phyloP scores from a whole-genome alignment of 495 filamentous ascomycete genomes.

The Penicillium coffeae region DNA sequence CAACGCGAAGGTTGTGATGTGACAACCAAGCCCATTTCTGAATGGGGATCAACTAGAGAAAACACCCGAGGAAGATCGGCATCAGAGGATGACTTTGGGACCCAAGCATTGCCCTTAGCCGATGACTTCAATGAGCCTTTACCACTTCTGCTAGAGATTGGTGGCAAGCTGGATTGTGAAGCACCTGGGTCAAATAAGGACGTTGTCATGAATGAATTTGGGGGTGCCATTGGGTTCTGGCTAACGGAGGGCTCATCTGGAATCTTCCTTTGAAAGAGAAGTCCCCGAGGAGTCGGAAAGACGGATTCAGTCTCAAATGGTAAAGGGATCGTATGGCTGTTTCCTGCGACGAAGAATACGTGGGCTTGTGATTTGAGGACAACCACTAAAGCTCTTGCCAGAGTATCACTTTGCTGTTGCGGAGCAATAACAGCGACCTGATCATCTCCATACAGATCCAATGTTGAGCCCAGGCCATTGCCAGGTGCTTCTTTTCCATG shows the following conservation, averaged over 20 bases:
- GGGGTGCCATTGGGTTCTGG: conserved; percentile 50
- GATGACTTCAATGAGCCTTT: conserved; percentile 30
- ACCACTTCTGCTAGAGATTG: conserved; percentile 34
- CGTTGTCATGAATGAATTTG: conserved; percentile 75
- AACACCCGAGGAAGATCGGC: conserved; percentile 74
- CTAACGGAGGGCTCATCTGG: conserved; percentile 23
- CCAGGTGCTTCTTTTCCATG: conserved; percentile 12
- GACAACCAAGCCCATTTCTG: conserved; percentile 82
- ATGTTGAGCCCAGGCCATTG: conserved; percentile 15
- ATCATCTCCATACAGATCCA: conserved; percentile 20
- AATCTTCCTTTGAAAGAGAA: conserved; percentile 78
- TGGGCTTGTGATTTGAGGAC: conserved; percentile 92
- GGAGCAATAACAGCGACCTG: conserved; percentile 13
- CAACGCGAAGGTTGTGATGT: conserved; percentile 42
- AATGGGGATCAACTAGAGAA: conserved; percentile 79
- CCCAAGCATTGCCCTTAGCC: conserved; percentile 20
- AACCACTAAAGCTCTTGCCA: conserved; percentile 73
- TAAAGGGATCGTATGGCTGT: conserved; percentile 85
- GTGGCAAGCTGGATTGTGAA: conserved; percentile 44
- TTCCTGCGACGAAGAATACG: conserved; percentile 83
- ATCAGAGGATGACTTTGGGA: conserved; percentile 32
- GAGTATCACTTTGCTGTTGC: conserved; percentile 14
- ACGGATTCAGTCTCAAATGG: conserved; percentile 91
- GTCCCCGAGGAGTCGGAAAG: conserved; percentile 73
- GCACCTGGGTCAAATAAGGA: conserved; percentile 43